phyloP scores from a whole-genome alignment of 306 rosid species.

The Vigna reflexopilosa region DNA sequence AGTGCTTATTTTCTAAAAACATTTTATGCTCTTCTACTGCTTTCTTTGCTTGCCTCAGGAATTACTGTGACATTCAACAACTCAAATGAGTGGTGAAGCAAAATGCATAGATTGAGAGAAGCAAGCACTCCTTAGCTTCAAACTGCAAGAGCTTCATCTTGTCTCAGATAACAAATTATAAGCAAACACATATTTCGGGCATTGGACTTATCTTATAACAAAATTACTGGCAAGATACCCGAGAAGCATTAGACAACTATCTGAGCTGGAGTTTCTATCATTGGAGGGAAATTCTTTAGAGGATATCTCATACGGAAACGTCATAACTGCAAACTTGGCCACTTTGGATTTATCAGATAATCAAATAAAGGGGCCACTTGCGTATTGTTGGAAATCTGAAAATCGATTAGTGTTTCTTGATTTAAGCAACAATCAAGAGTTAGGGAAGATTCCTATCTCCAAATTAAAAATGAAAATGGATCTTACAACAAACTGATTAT shows the following conservation, averaged over 20 bases:
- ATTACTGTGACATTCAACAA: neutral
- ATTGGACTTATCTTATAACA: neutral
- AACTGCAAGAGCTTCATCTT: neutral
- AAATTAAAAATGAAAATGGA: too few species aligned
- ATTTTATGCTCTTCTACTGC: neutral
- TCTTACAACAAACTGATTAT: too few species aligned
- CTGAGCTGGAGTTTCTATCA: neutral
- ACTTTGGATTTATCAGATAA: neutral
- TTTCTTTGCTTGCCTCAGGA: neutral
- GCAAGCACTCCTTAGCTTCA: conserved; percentile 19
- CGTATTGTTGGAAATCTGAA: neutral
- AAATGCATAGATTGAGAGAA: neutral
- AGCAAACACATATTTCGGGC: neutral
- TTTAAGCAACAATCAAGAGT: neutral
- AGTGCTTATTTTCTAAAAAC: too few species aligned
- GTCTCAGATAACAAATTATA: neutral
- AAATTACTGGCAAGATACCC: neutral
- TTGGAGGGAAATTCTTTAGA: neutral
- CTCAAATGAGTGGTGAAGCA: neutral
- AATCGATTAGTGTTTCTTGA: neutral
- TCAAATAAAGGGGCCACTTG: neutral
- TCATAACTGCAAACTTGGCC: neutral
- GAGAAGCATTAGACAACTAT: neutral
- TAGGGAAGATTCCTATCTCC: conserved; percentile 26
- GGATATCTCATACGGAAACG: neutral